Percentiles rank a stretch among this genome's conserved stretches.
Conservation (phyloP, 192 early-diverging fungal species). For the Gryganskiella cystojenkinii region DNA sequence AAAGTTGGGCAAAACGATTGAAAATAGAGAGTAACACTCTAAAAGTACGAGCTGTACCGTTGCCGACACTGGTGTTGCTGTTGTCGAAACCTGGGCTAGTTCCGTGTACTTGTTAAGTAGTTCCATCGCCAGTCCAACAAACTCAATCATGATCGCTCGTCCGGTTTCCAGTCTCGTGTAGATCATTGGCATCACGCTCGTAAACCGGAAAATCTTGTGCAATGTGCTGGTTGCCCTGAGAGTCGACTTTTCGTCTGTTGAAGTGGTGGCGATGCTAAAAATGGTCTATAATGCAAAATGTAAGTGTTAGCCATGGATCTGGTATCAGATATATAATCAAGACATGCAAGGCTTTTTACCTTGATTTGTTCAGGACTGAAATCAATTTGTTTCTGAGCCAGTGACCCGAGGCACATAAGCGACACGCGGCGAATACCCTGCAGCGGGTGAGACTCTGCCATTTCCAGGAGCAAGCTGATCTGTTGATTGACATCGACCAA, state of each 20-base stretch:
- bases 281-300: slow-evolving; percentile 8
- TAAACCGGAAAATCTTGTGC: slow-evolving; percentile 32
- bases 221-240: slow-evolving; percentile 20
- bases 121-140: slow-evolving; percentile 14
- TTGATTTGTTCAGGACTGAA: slow-evolving; percentile 36
- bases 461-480: slow-evolving; percentile 36
- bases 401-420: slow-evolving; percentile 26
- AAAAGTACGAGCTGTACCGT: slow-evolving; percentile 9
- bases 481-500: slow-evolving; percentile 55
- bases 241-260: slow-evolving; percentile 26
- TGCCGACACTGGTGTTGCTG: not conserved
- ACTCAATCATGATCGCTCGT: slow-evolving; percentile 10
- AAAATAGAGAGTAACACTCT: slow-evolving; percentile 22
- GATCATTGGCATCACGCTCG: slow-evolving; percentile 19
- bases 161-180: slow-evolving; percentile 3
- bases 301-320: not conserved
- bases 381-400: slow-evolving; percentile 35
- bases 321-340: no score
- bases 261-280: slow-evolving; percentile 23
- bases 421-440: slow-evolving; percentile 39
- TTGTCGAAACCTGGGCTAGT: not conserved
- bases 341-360: slow-evolving; percentile 10
- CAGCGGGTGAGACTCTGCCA: slow-evolving; percentile 4
- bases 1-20: slow-evolving; percentile 20
- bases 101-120: slow-evolving; percentile 12